Percentiles rank a stretch among this genome's conserved stretches.
Evolutionary conservation across 73 alveolate genomes (phyloP).

Genomic region (Symbiodinium pilosum): DNA sequence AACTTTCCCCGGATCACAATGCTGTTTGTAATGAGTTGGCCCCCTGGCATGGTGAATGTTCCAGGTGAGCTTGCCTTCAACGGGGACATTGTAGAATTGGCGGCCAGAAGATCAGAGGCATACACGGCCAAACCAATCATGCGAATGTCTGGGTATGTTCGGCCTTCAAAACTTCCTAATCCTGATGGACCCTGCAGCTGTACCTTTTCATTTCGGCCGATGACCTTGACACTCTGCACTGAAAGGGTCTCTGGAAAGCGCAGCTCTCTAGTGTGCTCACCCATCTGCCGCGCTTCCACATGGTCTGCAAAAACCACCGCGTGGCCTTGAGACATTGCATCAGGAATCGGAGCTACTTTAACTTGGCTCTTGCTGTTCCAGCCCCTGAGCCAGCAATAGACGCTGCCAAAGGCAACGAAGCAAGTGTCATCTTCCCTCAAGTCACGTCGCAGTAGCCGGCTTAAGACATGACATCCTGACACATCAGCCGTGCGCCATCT

Average conservation of each 20-base stretch:
- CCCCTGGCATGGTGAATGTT: slow-evolving; percentile 6
- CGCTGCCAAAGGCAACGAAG: too few relatives aligned
- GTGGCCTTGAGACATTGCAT: neutral
- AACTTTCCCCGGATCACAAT: slow-evolving; percentile 65
- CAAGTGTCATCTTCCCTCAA: too few relatives aligned
- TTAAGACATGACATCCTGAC: too few relatives aligned
- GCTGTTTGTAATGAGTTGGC: slow-evolving; percentile 69
- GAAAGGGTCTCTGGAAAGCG: slow-evolving; percentile 76
- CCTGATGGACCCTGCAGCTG: neutral
- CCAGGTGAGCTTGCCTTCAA: slow-evolving; percentile 54
- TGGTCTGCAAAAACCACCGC: slow-evolving; percentile 73
- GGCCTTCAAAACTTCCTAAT: slow-evolving; percentile 46
- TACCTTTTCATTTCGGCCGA: slow-evolving; percentile 44
- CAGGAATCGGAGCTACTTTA: neutral
- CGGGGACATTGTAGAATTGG: slow-evolving; percentile 53
- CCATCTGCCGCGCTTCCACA: slow-evolving; percentile 71
- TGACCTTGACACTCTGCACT: slow-evolving; percentile 57
- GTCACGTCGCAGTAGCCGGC: too few relatives aligned
- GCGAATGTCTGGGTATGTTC: slow-evolving; percentile 71
- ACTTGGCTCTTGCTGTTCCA: too few relatives aligned
- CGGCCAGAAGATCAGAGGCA: slow-evolving; percentile 59
- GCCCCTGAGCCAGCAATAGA: too few relatives aligned
- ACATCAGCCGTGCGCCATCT: too few relatives aligned
- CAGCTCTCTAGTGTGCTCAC: slow-evolving; percentile 63
- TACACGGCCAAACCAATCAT: slow-evolving; percentile 62